These are phyloP conservation scores for Spathaspora arborariae DNA, from an alignment of 805 yeast species.

Conservation along the genomic window DNA sequence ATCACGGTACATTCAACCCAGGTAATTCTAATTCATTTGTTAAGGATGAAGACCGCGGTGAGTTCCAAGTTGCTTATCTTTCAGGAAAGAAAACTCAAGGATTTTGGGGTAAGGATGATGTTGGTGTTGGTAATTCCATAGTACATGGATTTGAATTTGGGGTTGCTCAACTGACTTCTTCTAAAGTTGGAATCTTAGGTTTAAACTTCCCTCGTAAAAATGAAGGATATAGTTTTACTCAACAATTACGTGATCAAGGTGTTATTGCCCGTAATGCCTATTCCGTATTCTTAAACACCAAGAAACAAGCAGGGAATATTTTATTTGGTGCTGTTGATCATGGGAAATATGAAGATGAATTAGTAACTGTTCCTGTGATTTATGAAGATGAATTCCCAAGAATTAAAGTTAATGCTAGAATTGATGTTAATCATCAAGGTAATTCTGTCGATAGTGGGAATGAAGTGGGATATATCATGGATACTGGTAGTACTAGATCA, in stretches of 20 bases:
- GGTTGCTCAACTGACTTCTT: conserved; percentile 13
- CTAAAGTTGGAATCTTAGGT: conserved; percentile 2
- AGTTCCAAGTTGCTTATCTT: conserved; percentile 32
- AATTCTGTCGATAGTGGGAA: conserved; percentile 8
- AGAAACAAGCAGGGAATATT: conserved; percentile 18
- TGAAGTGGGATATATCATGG: conserved; percentile 21
- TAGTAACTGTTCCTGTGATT: conserved; percentile 15
- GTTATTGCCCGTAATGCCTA: conserved; percentile 26
- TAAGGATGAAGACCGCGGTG: conserved; percentile 51
- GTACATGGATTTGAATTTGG: conserved; percentile 10
- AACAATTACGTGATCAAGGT: conserved; percentile 25
- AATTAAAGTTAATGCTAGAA: background rate
- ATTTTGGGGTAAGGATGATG: conserved; percentile 40
- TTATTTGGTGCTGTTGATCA: conserved; percentile 25
- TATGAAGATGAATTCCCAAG: background rate
- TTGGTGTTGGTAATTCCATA: conserved; percentile 2
- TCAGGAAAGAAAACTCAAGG: conserved; percentile 41
- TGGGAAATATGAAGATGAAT: conserved; percentile 20
- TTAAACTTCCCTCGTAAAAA: background rate
- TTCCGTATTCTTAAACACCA: conserved; percentile 25
- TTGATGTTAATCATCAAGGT: conserved; percentile 1
- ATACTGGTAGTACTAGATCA: conserved; percentile 32
- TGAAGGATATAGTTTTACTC: conserved; percentile 36
- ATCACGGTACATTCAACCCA: background rate
- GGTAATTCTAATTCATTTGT: conserved; percentile 17